Evolutionary conservation across 2,329 filamentous ascomycete genomes (phyloP).

Genomic region (Fusarium dlaminii): DNA sequence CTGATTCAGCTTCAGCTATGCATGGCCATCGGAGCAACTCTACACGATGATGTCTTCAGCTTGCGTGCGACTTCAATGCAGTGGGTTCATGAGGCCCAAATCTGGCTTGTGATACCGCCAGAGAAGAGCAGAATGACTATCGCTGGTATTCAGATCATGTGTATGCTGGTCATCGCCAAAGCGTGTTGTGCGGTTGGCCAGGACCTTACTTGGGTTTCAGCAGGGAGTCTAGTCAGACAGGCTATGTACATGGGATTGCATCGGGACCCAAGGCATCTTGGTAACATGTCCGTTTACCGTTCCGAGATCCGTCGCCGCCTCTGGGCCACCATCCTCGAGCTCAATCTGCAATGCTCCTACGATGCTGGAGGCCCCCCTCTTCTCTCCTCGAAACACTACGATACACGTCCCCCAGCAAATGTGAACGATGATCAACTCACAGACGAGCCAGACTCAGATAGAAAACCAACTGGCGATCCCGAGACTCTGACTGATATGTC

Average conservation of each 20-base stretch:
- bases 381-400: conserved; percentile 57
- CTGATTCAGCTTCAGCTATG: conserved; percentile 63
- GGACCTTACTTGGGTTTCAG: conserved; percentile 63
- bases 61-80: conserved; percentile 55
- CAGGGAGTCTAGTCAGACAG: conserved; percentile 60
- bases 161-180: conserved; percentile 61
- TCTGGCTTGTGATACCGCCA: conserved; percentile 58
- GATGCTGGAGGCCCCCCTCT: conserved; percentile 62
- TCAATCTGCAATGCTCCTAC: conserved; percentile 61
- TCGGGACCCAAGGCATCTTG: conserved; percentile 62
- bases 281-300: conserved; percentile 57
- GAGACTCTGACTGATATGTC: conserved; percentile 56
- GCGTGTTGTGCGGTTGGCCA: conserved; percentile 57
- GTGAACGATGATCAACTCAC: conserved; percentile 61
- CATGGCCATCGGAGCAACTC: conserved; percentile 60
- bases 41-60: conserved; percentile 57
- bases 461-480: background rate
- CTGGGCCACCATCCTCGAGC: conserved; percentile 65
- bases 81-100: conserved; percentile 64
- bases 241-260: conserved; percentile 69
- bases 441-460: conserved; percentile 47
- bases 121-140: conserved; percentile 62
- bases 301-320: conserved; percentile 65
- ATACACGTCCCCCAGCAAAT: conserved; percentile 60
- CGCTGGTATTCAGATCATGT: conserved; percentile 60